A percentile compares a stretch with the other conserved stretches of the same genome.
Conservation (phyloP, 345 rosid genomes). For the Moricandia moricandioides region DNA sequence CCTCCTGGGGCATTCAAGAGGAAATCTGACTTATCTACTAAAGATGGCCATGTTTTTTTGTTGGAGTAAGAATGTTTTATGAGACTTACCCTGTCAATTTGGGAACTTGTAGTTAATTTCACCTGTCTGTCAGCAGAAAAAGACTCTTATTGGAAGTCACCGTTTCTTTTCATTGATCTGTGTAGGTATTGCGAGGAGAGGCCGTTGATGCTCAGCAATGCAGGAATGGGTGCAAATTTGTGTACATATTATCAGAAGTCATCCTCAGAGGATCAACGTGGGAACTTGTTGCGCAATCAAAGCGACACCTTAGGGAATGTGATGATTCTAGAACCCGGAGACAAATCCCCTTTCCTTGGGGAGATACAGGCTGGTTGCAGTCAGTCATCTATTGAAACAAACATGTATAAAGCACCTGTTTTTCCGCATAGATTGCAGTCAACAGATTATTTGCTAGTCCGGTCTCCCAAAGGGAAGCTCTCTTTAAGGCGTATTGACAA, state of each 20-base stretch:
- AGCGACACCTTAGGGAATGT: slow-evolving; percentile 65
- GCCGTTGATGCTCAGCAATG: slow-evolving; percentile 78
- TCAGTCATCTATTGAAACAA: slow-evolving; percentile 87
- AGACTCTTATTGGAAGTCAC: neutral
- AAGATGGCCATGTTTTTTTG: slow-evolving; percentile 92
- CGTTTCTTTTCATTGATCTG: slow-evolving; percentile 3
- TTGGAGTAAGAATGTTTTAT: slow-evolving; percentile 77
- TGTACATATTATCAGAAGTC: slow-evolving; percentile 88
- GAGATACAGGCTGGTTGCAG: slow-evolving; percentile 76
- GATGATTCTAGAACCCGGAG: slow-evolving; percentile 73
- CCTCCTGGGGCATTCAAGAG: slow-evolving; percentile 99
- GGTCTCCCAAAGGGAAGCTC: slow-evolving; percentile 95
- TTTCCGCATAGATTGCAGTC: slow-evolving; percentile 79
- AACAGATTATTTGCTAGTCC: slow-evolving; percentile 85
- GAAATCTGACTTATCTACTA: slow-evolving; percentile 93
- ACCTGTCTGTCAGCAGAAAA: slow-evolving; percentile 8
- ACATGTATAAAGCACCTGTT: slow-evolving; percentile 90
- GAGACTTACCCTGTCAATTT: neutral
- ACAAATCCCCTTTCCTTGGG: slow-evolving; percentile 96
- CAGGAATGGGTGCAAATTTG: slow-evolving; percentile 95
- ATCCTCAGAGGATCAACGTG: slow-evolving; percentile 67
- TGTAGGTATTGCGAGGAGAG: slow-evolving; percentile 96
- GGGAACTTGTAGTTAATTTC: neutral
- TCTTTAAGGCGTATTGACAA: slow-evolving; percentile 87
- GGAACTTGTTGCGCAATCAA: slow-evolving; percentile 52